phyloP scores from a whole-genome alignment of 225 moss, liverwort and hornwort genomes.

The Pseudisothecium myosuroides region DNA sequence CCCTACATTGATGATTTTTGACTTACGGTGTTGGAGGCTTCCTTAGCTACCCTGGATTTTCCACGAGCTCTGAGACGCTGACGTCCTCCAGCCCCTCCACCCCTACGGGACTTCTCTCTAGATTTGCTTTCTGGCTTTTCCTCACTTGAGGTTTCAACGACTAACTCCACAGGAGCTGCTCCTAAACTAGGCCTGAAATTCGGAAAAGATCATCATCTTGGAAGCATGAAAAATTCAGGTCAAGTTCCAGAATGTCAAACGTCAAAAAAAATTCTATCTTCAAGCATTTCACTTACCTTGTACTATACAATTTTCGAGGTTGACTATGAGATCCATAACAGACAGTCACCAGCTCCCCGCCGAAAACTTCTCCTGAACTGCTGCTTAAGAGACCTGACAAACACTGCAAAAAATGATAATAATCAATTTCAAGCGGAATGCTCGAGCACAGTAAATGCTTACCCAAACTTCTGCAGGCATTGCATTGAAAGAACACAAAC shows the following conservation, averaged over 20 bases:
- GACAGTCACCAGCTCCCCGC: constrained; percentile 16
- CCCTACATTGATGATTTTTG: not conserved
- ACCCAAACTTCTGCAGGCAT: not conserved
- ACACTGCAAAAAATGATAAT: constrained; percentile 15
- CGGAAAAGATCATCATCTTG: not conserved
- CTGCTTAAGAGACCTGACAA: not conserved
- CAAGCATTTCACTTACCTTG: constrained; percentile 4
- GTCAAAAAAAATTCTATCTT: not conserved
- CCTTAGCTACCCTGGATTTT: constrained; percentile 19
- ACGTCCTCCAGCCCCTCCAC: constrained; percentile 49
- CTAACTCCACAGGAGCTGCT: constrained; percentile 29
- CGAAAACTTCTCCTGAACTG: constrained; percentile 16
- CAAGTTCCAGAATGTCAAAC: not conserved
- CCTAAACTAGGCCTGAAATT: constrained; percentile 30
- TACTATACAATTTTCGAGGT: not conserved
- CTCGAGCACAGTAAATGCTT: not conserved
- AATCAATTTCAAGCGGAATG: not conserved
- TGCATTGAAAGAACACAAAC: not conserved
- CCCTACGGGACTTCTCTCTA: constrained; percentile 32
- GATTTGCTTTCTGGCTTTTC: constrained; percentile 21
- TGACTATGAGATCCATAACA: constrained; percentile 8
- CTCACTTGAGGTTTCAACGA: constrained; percentile 28
- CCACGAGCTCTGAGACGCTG: constrained; percentile 49
- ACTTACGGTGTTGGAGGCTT: constrained; percentile 36
- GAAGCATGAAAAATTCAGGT: not conserved